Percentiles rank a stretch among this genome's conserved stretches.
Conservation (phyloP, 1,139 yeast species). For the Candida neerlandica region DNA sequence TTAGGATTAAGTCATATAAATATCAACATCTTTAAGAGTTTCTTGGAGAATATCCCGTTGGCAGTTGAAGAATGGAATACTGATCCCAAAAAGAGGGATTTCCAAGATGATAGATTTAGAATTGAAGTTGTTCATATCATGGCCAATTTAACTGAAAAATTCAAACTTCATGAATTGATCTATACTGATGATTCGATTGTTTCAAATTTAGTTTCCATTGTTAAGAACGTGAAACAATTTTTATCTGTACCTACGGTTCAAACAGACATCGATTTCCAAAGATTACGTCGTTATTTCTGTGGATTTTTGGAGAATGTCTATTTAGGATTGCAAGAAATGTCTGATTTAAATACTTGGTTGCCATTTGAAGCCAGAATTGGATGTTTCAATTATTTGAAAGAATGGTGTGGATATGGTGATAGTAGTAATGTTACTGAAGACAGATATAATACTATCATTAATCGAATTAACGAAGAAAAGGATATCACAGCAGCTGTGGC, state of each 20-base stretch:
- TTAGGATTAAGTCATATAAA: constrained; percentile 88
- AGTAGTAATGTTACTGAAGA: constrained; percentile 61
- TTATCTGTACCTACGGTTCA: constrained; percentile 64
- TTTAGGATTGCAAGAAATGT: constrained; percentile 46
- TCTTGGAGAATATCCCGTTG: constrained; percentile 76
- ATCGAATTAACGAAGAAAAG: constrained; percentile 42
- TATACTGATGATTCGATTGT: constrained; percentile 72
- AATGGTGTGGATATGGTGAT: constrained; percentile 94
- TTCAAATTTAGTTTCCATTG: constrained; percentile 60
- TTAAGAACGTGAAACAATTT: constrained; percentile 67
- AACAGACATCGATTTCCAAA: constrained; percentile 70
- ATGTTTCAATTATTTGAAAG: constrained; percentile 78
- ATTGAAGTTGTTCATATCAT: constrained; percentile 80
- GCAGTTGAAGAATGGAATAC: constrained; percentile 61
- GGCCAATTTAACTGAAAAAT: constrained; percentile 68
- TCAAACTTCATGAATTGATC: constrained; percentile 44
- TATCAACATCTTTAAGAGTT: constrained; percentile 81
- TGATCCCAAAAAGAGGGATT: constrained; percentile 30
- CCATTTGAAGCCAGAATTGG: constrained; percentile 87
- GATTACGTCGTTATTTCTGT: constrained; percentile 78
- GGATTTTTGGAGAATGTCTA: constrained; percentile 74
- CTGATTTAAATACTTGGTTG: constrained; percentile 56
- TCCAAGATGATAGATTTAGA: constrained; percentile 54
- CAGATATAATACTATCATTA: constrained; percentile 65
- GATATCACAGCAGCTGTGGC: constrained; percentile 65